A percentile compares a stretch with the other conserved stretches of the same genome.
phyloP scores from a whole-genome alignment of 805 yeast genomes.

The Tetrapisispora arboricola region DNA sequence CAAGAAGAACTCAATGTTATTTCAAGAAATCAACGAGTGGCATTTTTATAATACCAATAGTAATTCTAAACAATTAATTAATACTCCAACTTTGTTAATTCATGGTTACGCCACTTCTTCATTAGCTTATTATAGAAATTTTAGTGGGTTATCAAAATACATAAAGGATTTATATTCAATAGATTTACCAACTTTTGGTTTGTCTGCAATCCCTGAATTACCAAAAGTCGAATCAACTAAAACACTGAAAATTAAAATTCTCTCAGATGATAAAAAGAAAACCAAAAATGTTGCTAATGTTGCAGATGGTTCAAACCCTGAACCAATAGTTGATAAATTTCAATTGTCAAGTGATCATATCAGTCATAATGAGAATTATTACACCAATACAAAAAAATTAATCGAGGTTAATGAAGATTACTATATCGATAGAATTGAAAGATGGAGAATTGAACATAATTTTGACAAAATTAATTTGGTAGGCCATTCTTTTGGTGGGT shows the following conservation, averaged over 20 bases:
- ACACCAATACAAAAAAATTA: not conserved
- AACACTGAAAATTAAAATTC: not conserved
- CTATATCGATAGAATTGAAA: constrained; percentile 50
- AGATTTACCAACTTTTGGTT: constrained; percentile 65
- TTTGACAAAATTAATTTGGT: constrained; percentile 49
- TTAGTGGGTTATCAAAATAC: constrained; percentile 37
- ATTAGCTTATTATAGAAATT: constrained; percentile 68
- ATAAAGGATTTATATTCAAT: constrained; percentile 56
- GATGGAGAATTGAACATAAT: constrained; percentile 45
- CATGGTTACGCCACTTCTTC: constrained; percentile 95
- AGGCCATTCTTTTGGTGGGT: constrained; percentile 78
- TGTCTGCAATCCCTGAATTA: constrained; percentile 30
- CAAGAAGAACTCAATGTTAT: constrained; percentile 12
- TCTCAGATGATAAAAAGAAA: not conserved
- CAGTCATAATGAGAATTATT: constrained; percentile 1
- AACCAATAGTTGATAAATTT: not conserved
- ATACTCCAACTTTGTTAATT: constrained; percentile 42
- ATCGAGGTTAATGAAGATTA: constrained; percentile 38
- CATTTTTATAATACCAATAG: constrained; percentile 22
- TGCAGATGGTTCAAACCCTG: not conserved
- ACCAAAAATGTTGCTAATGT: not conserved
- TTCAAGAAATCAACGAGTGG: constrained; percentile 25
- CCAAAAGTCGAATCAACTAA: not conserved
- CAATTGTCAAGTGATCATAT: not conserved
- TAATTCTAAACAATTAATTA: constrained; percentile 10